These are phyloP conservation scores for Lachnellula subtilissima DNA, from an alignment of 2,329 filamentous ascomycete genomes.

Conservation along the genomic window DNA sequence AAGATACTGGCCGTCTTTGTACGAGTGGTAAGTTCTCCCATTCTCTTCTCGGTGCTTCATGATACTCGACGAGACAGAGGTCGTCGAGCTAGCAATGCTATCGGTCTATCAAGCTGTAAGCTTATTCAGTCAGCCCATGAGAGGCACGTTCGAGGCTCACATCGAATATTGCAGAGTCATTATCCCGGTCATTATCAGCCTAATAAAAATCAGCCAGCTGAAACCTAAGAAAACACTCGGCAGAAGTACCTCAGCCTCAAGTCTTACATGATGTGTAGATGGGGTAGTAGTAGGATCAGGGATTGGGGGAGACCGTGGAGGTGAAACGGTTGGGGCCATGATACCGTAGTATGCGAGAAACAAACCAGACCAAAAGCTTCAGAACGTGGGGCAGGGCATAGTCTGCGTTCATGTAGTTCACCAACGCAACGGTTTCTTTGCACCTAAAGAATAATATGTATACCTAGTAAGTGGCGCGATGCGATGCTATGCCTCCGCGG, in stretches of 20 bases:
- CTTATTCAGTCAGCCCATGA: background rate
- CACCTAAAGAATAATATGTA: too few relatives aligned
- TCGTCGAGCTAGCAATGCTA: slow-evolving; percentile 5
- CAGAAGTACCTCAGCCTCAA: background rate
- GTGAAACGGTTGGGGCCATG: too few relatives aligned
- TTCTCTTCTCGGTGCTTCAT: slow-evolving; percentile 33
- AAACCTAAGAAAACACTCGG: background rate
- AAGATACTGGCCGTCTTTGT: slow-evolving; percentile 31
- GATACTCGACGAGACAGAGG: slow-evolving; percentile 32
- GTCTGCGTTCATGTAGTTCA: too few relatives aligned
- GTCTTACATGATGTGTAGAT: too few relatives aligned
- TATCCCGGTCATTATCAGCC: background rate
- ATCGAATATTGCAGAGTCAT: slow-evolving; percentile 1
- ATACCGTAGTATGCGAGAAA: too few relatives aligned
- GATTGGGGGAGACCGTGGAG: too few relatives aligned
- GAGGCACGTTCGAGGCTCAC: background rate
- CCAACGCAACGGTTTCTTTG: too few relatives aligned
- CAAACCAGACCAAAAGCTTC: too few relatives aligned
- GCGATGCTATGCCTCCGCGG: too few relatives aligned
- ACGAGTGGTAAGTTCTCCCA: slow-evolving; percentile 22
- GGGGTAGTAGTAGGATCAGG: too few relatives aligned
- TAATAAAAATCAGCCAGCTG: background rate
- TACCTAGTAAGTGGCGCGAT: too few relatives aligned
- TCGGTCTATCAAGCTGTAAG: background rate
- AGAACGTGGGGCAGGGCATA: too few relatives aligned